These are phyloP conservation scores for Blastobotrys indianensis DNA, from an alignment of 1,139 yeast genomes.

Conservation along the genomic window DNA sequence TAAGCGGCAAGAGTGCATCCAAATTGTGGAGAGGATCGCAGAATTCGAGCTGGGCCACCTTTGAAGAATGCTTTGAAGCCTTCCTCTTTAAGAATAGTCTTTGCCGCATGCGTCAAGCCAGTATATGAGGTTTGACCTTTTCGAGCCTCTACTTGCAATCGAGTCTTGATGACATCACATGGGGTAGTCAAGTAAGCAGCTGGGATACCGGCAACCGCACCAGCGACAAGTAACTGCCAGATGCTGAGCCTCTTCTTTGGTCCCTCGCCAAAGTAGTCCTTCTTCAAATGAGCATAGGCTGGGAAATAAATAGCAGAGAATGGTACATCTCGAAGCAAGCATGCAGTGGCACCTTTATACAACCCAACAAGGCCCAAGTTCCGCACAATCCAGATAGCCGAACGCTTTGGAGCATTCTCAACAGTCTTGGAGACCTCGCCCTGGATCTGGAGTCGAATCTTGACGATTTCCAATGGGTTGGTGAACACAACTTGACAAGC, in stretches of 20 bases:
- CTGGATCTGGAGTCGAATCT: conserved; percentile 90
- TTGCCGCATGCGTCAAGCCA: conserved; percentile 73
- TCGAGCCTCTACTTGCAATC: conserved; percentile 82
- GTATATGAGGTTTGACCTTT: conserved; percentile 70
- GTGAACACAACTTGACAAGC: conserved; percentile 95
- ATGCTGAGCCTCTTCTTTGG: conserved; percentile 63
- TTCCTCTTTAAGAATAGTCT: conserved; percentile 72
- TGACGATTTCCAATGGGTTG: conserved; percentile 92
- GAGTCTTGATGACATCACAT: conserved; percentile 92
- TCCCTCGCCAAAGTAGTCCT: conserved; percentile 75
- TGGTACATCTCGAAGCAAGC: conserved; percentile 92
- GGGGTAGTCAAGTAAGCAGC: conserved; percentile 96
- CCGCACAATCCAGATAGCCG: conserved; percentile 69
- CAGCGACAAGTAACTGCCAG: conserved; percentile 78
- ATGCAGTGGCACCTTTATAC: conserved; percentile 88
- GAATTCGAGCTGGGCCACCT: conserved; percentile 93
- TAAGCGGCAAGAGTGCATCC: conserved; percentile 97
- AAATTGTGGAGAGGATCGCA: conserved; percentile 95
- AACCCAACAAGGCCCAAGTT: conserved; percentile 80
- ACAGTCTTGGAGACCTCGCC: conserved; percentile 57
- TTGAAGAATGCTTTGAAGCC: conserved; percentile 80
- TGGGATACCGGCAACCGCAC: conserved; percentile 97
- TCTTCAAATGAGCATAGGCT: conserved; percentile 88
- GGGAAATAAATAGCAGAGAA: conserved; percentile 98
- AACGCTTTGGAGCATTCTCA: conserved; percentile 37